Base-by-base conservation (phyloP, 306 rosid species). In the Pachyrhizus erosus region DNA sequence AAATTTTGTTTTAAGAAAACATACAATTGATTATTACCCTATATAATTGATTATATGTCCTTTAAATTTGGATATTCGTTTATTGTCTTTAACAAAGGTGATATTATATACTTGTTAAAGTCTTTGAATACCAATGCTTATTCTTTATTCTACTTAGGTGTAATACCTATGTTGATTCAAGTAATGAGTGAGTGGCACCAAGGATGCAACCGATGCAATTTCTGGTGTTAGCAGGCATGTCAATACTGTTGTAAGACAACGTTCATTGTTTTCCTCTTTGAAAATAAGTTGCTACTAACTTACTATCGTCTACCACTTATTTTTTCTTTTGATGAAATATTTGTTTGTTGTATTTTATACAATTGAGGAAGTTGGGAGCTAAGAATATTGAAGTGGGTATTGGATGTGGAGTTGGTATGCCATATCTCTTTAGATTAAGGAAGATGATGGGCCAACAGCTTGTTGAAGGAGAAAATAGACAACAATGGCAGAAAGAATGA, bases 321-420 rank as follows among this genome's bases (percentile, higher is more conserved):
- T 45, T 45, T 0, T 71, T 17, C 9, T 17, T 82, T 51, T 76
- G 12, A 51, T 75, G 34, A 75, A 29, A 37, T 75, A 15, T 33
- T 46, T 14, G 0, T 79, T 79, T 86, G 20, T 77, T 21, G 52
- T 72, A 15, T 73, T 18, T 77, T 65, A 14, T 77, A 60, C 83
- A 93, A 98, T 80, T 96, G 90, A 91, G 84, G 92, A 96, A 90
- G 88, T 39, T 96, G 24, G 99, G 99, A 85, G 94, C 94, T 80
- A 91, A 87, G 80, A 93, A 88, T 75, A 86, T 93, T 65, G 94
- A 96, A 88, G 94, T 87, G 2, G 97, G 99, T 31, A 17, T 96
- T 81, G 99, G 99, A 73, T 93, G 99, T 87, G 99, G 97, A 69
- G 88, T 96, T 83, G 99, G 99, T 96, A 92, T 84, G 97, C 60